These are phyloP conservation scores for Saccharomycopsis sp. DNA, from an alignment of 805 yeast species.

Conservation along the genomic window DNA sequence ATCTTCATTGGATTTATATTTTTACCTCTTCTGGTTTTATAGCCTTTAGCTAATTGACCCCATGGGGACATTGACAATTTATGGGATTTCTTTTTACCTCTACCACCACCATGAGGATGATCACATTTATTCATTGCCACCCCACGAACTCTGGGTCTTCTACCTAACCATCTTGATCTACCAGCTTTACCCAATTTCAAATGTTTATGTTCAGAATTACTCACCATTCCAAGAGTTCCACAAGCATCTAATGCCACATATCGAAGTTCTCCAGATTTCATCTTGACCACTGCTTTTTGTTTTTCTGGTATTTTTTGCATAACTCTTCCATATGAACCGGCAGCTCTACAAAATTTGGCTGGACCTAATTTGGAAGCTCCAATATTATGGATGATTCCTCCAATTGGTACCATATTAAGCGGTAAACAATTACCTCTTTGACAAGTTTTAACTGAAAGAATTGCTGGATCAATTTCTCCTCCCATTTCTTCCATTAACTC, in stretches of 20 bases:
- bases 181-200: conserved; percentile 94
- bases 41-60: conserved; percentile 90
- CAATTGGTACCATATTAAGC: conserved; percentile 85
- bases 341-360: conserved; percentile 85
- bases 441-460: conserved; percentile 75
- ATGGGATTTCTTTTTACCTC: conserved; percentile 97
- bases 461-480: conserved; percentile 85
- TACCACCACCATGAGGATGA: conserved; percentile 99
- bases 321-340: conserved; percentile 89
- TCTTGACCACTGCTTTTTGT: conserved; percentile 63
- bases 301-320: conserved; percentile 66
- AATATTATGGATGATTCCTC: conserved; percentile 79
- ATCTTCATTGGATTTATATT: conserved; percentile 76
- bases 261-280: conserved; percentile 91
- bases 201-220: conserved; percentile 88
- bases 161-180: conserved; percentile 82
- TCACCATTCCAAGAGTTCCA: conserved; percentile 89
- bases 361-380: conserved; percentile 70
- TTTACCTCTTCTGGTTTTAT: conserved; percentile 88
- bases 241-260: conserved; percentile 77
- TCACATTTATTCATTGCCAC: conserved; percentile 96
- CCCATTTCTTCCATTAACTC: conserved; percentile 75
- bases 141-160: conserved; percentile 94
- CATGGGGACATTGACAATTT: conserved; percentile 91
- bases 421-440: conserved; percentile 95